These are phyloP conservation scores for Termitomyces sp. DNA, from an alignment of 768 basidiomycete genomes.

Conservation along the genomic window DNA sequence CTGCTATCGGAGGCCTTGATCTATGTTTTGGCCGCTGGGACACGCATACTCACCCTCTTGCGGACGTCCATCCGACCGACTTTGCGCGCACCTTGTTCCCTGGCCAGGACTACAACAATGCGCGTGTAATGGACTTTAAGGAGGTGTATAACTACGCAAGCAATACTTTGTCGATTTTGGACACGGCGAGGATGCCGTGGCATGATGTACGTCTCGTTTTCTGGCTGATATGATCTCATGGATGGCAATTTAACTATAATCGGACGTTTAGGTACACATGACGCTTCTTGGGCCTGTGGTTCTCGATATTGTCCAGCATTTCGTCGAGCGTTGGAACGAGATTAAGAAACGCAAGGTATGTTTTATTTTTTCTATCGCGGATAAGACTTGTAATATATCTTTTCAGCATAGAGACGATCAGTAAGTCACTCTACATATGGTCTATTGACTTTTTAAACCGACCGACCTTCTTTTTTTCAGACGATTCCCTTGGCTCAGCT, in stretches of 20 bases:
- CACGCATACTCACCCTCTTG: constrained; percentile 81
- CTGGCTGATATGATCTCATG: neutral
- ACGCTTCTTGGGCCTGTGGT: constrained; percentile 77
- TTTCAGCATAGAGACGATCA: constrained; percentile 36
- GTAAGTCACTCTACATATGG: constrained; percentile 28
- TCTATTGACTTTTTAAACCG: constrained; percentile 37
- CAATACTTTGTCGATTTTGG: constrained; percentile 61
- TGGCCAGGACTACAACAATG: constrained; percentile 92
- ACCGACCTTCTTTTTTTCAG: neutral
- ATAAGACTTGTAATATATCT: neutral
- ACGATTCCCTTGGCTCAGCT: constrained; percentile 50
- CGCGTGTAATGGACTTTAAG: constrained; percentile 79
- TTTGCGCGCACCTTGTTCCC: constrained; percentile 85
- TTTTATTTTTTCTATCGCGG: neutral
- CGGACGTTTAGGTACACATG: constrained; percentile 66
- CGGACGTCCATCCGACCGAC: constrained; percentile 88
- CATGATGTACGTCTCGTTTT: constrained; percentile 64
- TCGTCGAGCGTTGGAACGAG: constrained; percentile 89
- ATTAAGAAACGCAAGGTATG: constrained; percentile 74
- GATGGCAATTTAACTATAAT: neutral
- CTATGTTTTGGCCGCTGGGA: constrained; percentile 98
- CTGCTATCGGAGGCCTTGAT: constrained; percentile 91
- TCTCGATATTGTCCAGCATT: constrained; percentile 88
- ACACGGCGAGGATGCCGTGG: constrained; percentile 87
- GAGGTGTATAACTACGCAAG: constrained; percentile 72